Evolutionary conservation across 169 alveolate genomes (phyloP).

Genomic region (Cryptosporidium andersoni): DNA sequence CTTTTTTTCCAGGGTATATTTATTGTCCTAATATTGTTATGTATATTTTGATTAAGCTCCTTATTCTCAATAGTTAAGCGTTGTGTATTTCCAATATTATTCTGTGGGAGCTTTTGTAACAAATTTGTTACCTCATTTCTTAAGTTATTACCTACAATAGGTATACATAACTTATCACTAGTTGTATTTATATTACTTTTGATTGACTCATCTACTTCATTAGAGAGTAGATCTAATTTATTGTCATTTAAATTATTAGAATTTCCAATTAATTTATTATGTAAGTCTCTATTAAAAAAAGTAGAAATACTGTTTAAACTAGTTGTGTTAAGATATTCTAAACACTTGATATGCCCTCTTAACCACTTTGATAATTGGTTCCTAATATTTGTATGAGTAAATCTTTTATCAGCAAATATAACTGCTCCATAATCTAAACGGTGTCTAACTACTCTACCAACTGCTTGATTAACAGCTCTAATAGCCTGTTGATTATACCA

Average conservation of each 20-base stretch:
- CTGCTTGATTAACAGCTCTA: constrained; percentile 94
- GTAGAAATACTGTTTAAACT: constrained; percentile 17
- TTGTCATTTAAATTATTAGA: not conserved
- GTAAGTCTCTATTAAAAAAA: constrained; percentile 19
- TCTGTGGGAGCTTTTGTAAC: too few relatives aligned
- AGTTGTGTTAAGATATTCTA: constrained; percentile 6
- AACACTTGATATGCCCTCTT: constrained; percentile 35
- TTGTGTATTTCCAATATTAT: too few relatives aligned
- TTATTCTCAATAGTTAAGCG: too few relatives aligned
- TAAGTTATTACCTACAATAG: too few relatives aligned
- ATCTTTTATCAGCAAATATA: constrained; percentile 88
- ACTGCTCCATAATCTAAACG: constrained; percentile 91
- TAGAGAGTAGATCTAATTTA: too few relatives aligned
- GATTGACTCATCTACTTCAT: not conserved
- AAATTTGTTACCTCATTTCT: too few relatives aligned
- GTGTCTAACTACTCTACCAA: constrained; percentile 96
- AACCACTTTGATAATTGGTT: constrained; percentile 89
- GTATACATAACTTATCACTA: too few relatives aligned
- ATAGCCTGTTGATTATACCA: constrained; percentile 94
- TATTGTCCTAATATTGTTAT: too few relatives aligned
- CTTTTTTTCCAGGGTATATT: too few relatives aligned
- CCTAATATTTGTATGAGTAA: constrained; percentile 76
- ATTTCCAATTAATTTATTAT: not conserved
- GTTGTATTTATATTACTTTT: too few relatives aligned
- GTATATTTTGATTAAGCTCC: too few relatives aligned